phyloP scores from a whole-genome alignment of 1,284 basidiomycete genomes.

The Pseudozyma sp. region DNA sequence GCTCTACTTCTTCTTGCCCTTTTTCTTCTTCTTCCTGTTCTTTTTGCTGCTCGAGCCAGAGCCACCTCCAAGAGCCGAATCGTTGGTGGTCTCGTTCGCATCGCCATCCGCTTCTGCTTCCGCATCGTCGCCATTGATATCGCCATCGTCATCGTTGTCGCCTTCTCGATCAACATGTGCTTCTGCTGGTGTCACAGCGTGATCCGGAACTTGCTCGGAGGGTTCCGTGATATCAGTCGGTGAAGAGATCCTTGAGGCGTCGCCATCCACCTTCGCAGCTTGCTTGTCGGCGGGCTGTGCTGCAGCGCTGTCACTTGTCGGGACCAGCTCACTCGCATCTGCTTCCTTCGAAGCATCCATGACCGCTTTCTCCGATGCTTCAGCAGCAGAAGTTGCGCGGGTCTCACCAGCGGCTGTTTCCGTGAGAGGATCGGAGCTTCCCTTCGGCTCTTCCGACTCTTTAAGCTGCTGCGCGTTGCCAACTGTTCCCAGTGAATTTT shows the following conservation, averaged over 20 bases:
- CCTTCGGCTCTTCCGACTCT: too few relatives aligned
- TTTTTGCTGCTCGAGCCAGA: slow-evolving; percentile 80
- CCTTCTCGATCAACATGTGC: background rate
- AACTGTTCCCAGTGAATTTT: background rate
- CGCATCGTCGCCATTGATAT: slow-evolving; percentile 76
- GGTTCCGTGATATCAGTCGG: background rate
- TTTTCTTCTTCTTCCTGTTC: slow-evolving; percentile 74
- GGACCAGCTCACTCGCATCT: background rate
- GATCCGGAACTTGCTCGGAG: background rate
- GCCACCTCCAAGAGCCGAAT: slow-evolving; percentile 82
- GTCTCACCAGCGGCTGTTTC: background rate
- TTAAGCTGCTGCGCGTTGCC: background rate
- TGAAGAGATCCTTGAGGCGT: background rate
- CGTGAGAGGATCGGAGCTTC: too few relatives aligned
- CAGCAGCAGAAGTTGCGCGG: background rate
- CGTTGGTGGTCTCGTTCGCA: slow-evolving; percentile 75
- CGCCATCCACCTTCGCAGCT: background rate
- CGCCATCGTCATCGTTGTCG: slow-evolving; percentile 58
- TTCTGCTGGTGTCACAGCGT: background rate
- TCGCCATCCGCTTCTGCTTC: slow-evolving; percentile 73
- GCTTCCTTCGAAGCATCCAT: background rate
- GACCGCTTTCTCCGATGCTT: background rate
- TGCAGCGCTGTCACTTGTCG: background rate
- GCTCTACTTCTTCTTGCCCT: slow-evolving; percentile 44
- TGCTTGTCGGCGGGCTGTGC: background rate